These are phyloP conservation scores for Bruguiera parviflora DNA, from an alignment of 345 rosid genomes.

Conservation along the genomic window DNA sequence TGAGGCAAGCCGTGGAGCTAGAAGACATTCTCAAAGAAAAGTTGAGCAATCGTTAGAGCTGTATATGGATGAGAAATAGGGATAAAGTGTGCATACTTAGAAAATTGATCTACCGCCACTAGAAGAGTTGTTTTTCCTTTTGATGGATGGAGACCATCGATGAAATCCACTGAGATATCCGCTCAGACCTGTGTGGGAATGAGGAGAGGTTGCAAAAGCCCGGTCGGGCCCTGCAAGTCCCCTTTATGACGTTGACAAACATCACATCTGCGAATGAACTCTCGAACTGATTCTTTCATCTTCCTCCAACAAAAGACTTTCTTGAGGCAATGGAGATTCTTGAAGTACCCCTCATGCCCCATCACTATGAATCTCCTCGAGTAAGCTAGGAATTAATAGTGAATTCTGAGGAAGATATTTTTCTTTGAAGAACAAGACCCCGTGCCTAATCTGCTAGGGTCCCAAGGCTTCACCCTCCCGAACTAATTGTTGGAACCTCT, in stretches of 20 bases:
- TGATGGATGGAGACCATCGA: neutral
- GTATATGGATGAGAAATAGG: neutral
- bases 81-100: neutral
- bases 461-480: neutral
- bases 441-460: neutral
- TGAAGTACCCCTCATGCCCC: neutral
- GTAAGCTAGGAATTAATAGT: neutral
- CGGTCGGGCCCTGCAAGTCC: neutral
- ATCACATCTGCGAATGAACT: neutral
- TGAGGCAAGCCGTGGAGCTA: neutral
- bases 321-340: neutral
- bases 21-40: neutral
- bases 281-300: neutral
- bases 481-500: neutral
- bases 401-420: neutral
- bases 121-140: neutral
- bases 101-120: neutral
- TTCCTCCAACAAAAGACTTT: neutral
- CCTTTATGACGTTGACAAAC: neutral
- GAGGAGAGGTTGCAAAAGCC: neutral
- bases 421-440: neutral
- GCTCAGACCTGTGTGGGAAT: neutral
- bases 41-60: accelerated
- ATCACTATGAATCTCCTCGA: neutral
- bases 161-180: neutral